Percentiles rank a stretch among this genome's conserved stretches.
These are phyloP conservation scores for Knufia fluminis DNA, from an alignment of 2,329 filamentous ascomycete species.

Conservation along the genomic window DNA sequence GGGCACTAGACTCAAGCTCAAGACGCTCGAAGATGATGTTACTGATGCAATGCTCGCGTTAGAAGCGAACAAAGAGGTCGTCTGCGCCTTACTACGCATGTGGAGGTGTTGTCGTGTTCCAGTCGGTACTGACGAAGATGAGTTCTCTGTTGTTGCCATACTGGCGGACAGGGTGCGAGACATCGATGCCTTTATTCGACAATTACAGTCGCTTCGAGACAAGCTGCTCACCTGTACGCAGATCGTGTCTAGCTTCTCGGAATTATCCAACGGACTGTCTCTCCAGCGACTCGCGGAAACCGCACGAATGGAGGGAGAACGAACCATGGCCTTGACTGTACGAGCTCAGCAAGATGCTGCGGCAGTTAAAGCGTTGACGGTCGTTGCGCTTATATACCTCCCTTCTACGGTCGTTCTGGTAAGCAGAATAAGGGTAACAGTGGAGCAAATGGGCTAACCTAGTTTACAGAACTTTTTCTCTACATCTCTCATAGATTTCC, in stretches of 20 bases:
- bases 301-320: not conserved
- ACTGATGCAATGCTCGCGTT: not conserved
- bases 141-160: not conserved
- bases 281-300: not conserved
- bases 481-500: not conserved
- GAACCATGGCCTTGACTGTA: not conserved
- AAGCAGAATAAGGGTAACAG: not conserved
- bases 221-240: not conserved
- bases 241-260: not conserved
- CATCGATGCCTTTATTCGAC: not conserved
- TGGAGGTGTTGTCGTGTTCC: not conserved
- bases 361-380: constrained; percentile 4
- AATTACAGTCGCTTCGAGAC: not conserved
- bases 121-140: not conserved
- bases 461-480: not conserved
- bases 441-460: not conserved
- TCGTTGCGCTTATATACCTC: not conserved
- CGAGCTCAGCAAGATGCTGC: not conserved
- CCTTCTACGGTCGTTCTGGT: constrained; percentile 2
- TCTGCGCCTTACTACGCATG: not conserved
- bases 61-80: not conserved
- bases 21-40: constrained; percentile 1
- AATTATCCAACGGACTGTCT: not conserved
- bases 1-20: not conserved
- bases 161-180: not conserved